phyloP scores from a whole-genome alignment of 768 basidiomycete species.

The Boletus insuetus region DNA sequence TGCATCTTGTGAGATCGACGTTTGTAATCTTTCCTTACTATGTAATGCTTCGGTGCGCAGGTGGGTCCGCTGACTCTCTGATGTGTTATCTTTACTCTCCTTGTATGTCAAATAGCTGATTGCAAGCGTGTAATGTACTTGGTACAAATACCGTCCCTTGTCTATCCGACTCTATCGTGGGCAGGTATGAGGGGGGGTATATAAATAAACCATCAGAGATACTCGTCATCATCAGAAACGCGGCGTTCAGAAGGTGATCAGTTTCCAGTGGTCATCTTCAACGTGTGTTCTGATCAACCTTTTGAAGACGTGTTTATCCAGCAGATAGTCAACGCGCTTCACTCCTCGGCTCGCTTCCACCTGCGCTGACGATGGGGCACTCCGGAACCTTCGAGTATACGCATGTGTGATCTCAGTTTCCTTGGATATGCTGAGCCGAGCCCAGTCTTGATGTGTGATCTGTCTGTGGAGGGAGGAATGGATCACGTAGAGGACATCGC shows the following conservation, averaged over 20 bases:
- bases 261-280: conserved; percentile 29
- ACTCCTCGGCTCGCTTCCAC: conserved; percentile 38
- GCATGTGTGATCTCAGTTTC: conserved; percentile 34
- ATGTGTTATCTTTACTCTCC: no score
- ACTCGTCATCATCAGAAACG: neutral
- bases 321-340: conserved; percentile 39
- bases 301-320: conserved; percentile 34
- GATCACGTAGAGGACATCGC: conserved; percentile 55
- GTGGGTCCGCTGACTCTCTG: no score
- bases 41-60: no score
- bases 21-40: no score
- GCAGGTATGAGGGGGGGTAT: neutral
- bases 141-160: neutral
- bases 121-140: no score
- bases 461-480: conserved; percentile 45
- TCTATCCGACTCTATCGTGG: neutral
- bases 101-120: no score
- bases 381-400: conserved; percentile 35
- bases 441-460: conserved; percentile 38
- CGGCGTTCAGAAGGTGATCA: conserved; percentile 19
- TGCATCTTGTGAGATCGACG: no score
- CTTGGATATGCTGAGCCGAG: conserved; percentile 21
- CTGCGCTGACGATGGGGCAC: conserved; percentile 28
- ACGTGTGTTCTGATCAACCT: conserved; percentile 35
- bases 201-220: neutral